A percentile compares a stretch with the other conserved stretches of the same genome.
phyloP scores from a whole-genome alignment of 345 rosid species.

The Fremontodendron californicum region DNA sequence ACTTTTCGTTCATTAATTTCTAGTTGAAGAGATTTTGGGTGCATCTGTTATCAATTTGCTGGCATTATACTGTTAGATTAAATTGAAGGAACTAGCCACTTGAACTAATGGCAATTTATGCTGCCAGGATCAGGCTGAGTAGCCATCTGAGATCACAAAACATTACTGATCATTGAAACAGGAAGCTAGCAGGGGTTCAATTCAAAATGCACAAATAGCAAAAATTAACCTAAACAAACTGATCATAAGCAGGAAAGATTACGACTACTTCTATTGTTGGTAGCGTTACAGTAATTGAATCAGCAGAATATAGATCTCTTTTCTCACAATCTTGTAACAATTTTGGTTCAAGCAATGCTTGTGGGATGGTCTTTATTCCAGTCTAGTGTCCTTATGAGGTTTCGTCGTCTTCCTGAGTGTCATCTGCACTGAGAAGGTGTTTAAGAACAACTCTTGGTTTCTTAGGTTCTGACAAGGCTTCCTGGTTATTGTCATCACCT shows the following conservation, averaged over 20 bases:
- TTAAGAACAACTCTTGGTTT: constrained; percentile 57
- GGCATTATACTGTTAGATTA: too few species aligned
- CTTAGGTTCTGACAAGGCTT: constrained; percentile 39
- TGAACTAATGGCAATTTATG: not conserved
- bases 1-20: too few species aligned
- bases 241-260: not conserved
- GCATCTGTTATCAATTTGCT: not conserved
- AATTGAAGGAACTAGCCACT: too few species aligned
- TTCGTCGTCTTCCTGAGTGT: constrained; percentile 42
- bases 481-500: constrained; percentile 31
- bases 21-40: too few species aligned
- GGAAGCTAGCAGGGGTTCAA: not conserved
- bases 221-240: not conserved
- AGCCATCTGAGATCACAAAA: not conserved
- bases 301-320: not conserved
- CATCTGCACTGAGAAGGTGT: constrained; percentile 67
- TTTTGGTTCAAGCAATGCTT: not conserved
- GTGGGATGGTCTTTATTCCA: not conserved
- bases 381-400: not conserved
- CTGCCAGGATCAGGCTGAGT: not conserved
- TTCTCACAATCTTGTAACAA: not conserved
- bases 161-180: not conserved
- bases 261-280: not conserved
- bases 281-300: not conserved
- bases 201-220: not conserved